Conservation (phyloP, 805 yeast genomes). For the Debaryomyces tyrocola region DNA sequence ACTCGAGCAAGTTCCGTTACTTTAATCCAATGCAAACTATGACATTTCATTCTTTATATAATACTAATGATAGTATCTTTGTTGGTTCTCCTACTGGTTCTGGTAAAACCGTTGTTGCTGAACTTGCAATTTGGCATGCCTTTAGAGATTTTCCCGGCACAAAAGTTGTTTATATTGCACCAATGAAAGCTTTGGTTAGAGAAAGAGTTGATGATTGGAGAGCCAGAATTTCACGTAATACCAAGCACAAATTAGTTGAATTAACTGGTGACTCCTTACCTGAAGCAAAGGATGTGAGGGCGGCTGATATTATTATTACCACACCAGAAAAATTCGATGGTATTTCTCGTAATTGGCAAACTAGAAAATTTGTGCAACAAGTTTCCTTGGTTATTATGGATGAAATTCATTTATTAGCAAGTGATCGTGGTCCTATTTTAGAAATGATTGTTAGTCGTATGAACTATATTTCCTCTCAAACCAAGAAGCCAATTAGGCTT, state of each 20-base stretch:
- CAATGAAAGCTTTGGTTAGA: slow-evolving; percentile 84
- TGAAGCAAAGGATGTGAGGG: slow-evolving; percentile 61
- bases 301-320: slow-evolving; percentile 75
- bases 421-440: slow-evolving; percentile 83
- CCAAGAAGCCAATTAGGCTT: slow-evolving; percentile 60
- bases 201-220: slow-evolving; percentile 86
- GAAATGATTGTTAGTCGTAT: slow-evolving; percentile 89
- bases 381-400: slow-evolving; percentile 81
- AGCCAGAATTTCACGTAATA: slow-evolving; percentile 46
- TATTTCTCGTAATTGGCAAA: slow-evolving; percentile 83
- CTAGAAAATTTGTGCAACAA: slow-evolving; percentile 71
- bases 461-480: slow-evolving; percentile 66
- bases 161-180: slow-evolving; percentile 82
- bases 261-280: slow-evolving; percentile 84
- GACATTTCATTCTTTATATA: slow-evolving; percentile 88
- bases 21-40: slow-evolving; percentile 99
- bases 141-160: slow-evolving; percentile 77
- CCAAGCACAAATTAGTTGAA: slow-evolving; percentile 61
- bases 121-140: slow-evolving; percentile 96
- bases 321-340: slow-evolving; percentile 90
- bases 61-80: slow-evolving; percentile 74
- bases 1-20: slow-evolving; percentile 67
- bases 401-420: slow-evolving; percentile 79
- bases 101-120: slow-evolving; percentile 97
- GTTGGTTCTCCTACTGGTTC: slow-evolving; percentile 99